A percentile compares a stretch with the other conserved stretches of the same genome.
These are phyloP conservation scores for Rubia occidens DNA, from an alignment of 305 asterid genomes.

Conservation along the genomic window DNA sequence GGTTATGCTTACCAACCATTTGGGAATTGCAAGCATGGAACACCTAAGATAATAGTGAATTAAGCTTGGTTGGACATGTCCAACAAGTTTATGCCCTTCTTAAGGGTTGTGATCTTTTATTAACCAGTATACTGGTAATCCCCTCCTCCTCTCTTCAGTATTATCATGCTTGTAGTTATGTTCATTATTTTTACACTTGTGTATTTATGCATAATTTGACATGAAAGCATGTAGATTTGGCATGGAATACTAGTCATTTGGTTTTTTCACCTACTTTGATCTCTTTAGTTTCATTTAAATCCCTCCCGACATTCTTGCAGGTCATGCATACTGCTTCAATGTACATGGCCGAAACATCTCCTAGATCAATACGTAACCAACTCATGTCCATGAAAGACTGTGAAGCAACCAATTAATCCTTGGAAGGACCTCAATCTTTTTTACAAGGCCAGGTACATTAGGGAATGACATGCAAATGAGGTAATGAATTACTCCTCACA, in stretches of 20 bases:
- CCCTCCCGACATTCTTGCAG: constrained; percentile 27
- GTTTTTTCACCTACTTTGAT: background rate
- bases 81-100: constrained; percentile 88
- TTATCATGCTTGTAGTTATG: background rate
- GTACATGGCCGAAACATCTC: constrained; percentile 95
- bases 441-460: too few species aligned
- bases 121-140: constrained; percentile 76
- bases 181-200: background rate
- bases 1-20: background rate
- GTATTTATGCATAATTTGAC: too few species aligned
- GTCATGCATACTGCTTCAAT: constrained; percentile 99
- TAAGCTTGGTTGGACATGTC: constrained; percentile 73
- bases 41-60: constrained; percentile 65
- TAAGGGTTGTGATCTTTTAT: constrained; percentile 69
- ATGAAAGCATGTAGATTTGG: background rate
- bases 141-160: background rate
- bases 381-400: constrained; percentile 65
- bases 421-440: too few species aligned
- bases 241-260: background rate
- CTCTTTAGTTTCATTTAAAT: background rate
- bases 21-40: constrained; percentile 72
- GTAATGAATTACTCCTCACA: too few species aligned
- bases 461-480: too few species aligned
- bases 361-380: constrained; percentile 75
- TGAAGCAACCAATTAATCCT: too few species aligned